Conservation (phyloP, 2,329 filamentous ascomycete species). For the Ceratocystis diversiconidia region DNA sequence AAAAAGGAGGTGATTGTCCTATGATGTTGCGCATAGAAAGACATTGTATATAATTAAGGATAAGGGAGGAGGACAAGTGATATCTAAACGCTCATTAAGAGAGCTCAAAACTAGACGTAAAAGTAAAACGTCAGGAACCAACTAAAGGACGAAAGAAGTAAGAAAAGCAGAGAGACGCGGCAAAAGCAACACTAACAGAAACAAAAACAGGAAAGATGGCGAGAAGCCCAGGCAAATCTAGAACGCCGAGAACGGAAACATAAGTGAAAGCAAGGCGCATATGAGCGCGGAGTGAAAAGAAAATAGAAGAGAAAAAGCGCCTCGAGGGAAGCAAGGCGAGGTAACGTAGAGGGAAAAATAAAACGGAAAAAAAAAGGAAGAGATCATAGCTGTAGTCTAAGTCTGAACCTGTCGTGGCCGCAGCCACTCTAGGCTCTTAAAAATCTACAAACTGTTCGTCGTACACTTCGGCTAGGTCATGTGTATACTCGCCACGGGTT, state of each 20-base stretch:
- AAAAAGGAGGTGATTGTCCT: neutral
- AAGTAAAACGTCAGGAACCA: neutral
- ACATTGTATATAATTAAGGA: neutral
- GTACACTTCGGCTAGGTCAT: slow-evolving; percentile 53
- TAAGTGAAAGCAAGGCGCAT: neutral
- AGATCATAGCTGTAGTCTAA: neutral
- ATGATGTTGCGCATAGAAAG: no score
- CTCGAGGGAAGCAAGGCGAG: neutral
- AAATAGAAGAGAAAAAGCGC: neutral
- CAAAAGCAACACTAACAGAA: neutral
- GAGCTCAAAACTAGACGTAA: slow-evolving; percentile 1
- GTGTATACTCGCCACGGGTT: slow-evolving; percentile 39
- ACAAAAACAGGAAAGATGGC: neutral
- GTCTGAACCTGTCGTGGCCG: neutral
- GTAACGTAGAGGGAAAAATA: neutral
- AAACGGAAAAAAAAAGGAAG: neutral
- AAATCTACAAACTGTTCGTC: slow-evolving; percentile 61
- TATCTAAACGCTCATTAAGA: neutral
- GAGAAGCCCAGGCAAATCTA: no score
- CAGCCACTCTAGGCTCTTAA: slow-evolving; percentile 26
- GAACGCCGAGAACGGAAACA: neutral
- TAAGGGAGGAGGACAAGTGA: neutral
- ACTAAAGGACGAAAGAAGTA: neutral
- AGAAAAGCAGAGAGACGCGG: neutral
- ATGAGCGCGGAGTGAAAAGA: neutral